Conservation (phyloP, 2,329 filamentous ascomycete genomes). For the Hymenoscyphus infarciens region DNA sequence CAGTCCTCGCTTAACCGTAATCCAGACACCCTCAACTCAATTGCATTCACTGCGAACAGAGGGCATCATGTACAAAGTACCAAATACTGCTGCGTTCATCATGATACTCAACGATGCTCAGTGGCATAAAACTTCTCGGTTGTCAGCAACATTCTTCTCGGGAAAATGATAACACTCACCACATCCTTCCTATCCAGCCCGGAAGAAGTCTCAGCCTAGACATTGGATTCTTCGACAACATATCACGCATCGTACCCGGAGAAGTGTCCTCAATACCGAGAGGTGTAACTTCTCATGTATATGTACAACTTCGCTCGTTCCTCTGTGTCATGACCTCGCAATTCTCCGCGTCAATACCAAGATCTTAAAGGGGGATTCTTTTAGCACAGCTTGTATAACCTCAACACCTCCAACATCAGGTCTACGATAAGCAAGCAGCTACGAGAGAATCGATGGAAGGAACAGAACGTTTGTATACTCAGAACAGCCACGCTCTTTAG, state of each 20-base stretch:
- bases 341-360: constrained; percentile 4
- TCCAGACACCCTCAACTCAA: too few species aligned
- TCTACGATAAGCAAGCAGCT: background rate
- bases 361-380: background rate
- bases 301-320: background rate
- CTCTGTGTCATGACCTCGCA: background rate
- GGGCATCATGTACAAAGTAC: background rate
- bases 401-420: background rate
- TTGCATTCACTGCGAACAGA: too few species aligned
- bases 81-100: background rate
- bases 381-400: background rate
- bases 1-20: too few species aligned
- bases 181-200: background rate
- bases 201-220: background rate
- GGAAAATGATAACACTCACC: background rate
- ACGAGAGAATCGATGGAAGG: too few species aligned
- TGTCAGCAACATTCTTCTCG: too few species aligned
- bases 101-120: background rate
- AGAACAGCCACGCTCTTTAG: background rate
- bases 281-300: background rate
- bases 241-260: background rate
- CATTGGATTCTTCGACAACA: background rate
- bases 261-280: background rate
- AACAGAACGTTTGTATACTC: background rate
- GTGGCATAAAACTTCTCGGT: too few species aligned